These are phyloP conservation scores for Neurospora terricola DNA, from an alignment of 495 filamentous ascomycete species.

Conservation along the genomic window DNA sequence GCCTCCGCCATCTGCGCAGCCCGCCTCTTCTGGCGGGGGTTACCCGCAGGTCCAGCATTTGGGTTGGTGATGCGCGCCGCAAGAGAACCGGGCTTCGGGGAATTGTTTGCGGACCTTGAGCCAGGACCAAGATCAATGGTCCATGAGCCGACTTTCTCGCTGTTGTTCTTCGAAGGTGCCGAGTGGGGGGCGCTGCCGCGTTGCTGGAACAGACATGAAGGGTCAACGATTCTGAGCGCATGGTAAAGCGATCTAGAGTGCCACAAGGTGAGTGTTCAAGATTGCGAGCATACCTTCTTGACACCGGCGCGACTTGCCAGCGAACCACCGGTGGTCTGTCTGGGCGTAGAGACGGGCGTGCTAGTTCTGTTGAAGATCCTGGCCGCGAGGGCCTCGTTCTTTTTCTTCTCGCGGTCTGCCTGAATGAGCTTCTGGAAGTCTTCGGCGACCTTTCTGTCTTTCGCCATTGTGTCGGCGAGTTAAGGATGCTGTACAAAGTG, in stretches of 20 bases:
- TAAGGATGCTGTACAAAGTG: background rate
- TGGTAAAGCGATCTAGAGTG: background rate
- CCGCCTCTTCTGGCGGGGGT: constrained; percentile 17
- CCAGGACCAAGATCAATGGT: background rate
- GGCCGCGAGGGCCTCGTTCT: constrained; percentile 60
- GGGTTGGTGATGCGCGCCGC: constrained; percentile 34
- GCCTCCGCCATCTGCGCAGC: constrained; percentile 23
- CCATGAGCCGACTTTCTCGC: background rate
- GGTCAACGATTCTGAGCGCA: background rate
- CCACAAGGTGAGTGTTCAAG: background rate
- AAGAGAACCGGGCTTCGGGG: constrained; percentile 26
- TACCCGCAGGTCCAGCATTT: constrained; percentile 17
- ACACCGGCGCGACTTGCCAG: constrained; percentile 70
- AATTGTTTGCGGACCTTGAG: constrained; percentile 14
- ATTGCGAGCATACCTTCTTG: constrained; percentile 46
- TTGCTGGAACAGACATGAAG: constrained; percentile 17
- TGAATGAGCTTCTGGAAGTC: constrained; percentile 61
- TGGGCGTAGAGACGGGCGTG: constrained; percentile 46
- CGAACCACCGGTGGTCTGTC: constrained; percentile 39
- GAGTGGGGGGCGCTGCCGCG: constrained; percentile 30
- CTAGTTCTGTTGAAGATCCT: constrained; percentile 59
- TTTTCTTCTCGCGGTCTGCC: constrained; percentile 58
- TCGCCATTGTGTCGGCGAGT: constrained; percentile 9
- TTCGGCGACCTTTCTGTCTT: constrained; percentile 33
- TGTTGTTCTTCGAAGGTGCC: background rate